Evolutionary conservation across 2,329 filamentous ascomycete genomes (phyloP).

Genomic region (Neonectria punicea): DNA sequence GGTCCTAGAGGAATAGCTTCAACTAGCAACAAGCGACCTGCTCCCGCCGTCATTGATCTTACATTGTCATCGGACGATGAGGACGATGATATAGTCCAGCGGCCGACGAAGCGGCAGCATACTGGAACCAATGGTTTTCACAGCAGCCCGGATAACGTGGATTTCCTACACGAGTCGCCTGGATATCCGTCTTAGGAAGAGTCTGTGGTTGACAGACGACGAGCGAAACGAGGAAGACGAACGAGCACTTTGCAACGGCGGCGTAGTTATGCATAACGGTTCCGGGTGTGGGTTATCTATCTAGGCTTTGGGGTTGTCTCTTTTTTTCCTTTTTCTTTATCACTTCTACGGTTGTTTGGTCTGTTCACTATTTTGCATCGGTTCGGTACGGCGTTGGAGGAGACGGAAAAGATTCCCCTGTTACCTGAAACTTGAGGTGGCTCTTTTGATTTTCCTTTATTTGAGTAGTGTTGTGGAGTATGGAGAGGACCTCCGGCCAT

Average conservation of each 20-base stretch:
- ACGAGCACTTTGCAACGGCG: constrained; percentile 12
- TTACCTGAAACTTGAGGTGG: constrained; percentile 31
- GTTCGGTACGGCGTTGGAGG: constrained; percentile 42
- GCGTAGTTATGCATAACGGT: constrained; percentile 1
- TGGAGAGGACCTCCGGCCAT: constrained; percentile 22
- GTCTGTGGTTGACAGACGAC: constrained; percentile 9
- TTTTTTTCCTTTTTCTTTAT: neutral
- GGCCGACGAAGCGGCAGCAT: constrained; percentile 60
- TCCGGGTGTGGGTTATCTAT: neutral
- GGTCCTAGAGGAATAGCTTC: constrained; percentile 49
- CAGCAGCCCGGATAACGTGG: constrained; percentile 31
- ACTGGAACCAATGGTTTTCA: constrained; percentile 41
- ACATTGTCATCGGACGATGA: constrained; percentile 67
- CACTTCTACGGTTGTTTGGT: neutral
- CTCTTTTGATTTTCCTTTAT: constrained; percentile 33
- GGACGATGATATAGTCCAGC: constrained; percentile 58
- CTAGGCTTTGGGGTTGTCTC: constrained; percentile 6
- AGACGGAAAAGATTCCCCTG: constrained; percentile 46
- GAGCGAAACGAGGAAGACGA: constrained; percentile 24
- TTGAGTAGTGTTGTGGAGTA: constrained; percentile 10
- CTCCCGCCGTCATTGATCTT: constrained; percentile 67
- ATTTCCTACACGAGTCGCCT: constrained; percentile 37
- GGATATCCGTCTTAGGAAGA: constrained; percentile 38
- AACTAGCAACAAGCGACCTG: constrained; percentile 59
- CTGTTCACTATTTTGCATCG: constrained; percentile 21